Conservation (phyloP, 352 stramenopile species). For the Phytophthora uliginosa region DNA sequence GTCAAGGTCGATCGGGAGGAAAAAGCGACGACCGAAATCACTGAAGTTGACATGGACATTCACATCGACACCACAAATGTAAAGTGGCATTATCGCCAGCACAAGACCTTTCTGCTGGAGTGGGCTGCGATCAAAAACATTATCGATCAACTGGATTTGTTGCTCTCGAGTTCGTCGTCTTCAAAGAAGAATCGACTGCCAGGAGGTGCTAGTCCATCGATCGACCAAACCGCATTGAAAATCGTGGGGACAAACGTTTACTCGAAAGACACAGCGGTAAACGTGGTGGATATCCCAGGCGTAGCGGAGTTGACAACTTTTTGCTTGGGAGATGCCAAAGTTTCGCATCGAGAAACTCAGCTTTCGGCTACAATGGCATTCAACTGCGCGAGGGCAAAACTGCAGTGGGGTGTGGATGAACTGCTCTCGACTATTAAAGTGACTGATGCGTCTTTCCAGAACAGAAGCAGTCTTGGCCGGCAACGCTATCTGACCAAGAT, state of each 20-base stretch:
- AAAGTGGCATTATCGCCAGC: conserved; percentile 45
- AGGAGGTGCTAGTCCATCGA: conserved; percentile 1
- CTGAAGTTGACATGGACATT: conserved; percentile 43
- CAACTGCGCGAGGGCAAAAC: conserved; percentile 33
- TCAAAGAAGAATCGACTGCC: conserved; percentile 22
- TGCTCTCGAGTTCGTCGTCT: conserved; percentile 38
- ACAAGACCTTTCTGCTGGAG: conserved; percentile 46
- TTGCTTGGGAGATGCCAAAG: conserved; percentile 33
- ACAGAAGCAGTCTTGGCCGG: conserved; percentile 33
- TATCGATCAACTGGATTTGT: conserved; percentile 45
- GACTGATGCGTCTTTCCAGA: conserved; percentile 26
- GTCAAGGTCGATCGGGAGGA: conserved; percentile 39
- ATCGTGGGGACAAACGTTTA: conserved; percentile 35
- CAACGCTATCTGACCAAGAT: conserved; percentile 37
- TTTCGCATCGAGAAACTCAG: conserved; percentile 37
- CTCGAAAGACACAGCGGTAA: conserved; percentile 35
- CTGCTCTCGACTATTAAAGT: conserved; percentile 24
- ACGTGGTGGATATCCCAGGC: conserved; percentile 39
- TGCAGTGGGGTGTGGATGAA: conserved; percentile 33
- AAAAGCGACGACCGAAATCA: conserved; percentile 26
- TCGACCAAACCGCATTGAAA: conserved; percentile 23
- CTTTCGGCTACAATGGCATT: conserved; percentile 36
- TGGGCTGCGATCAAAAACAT: conserved; percentile 34
- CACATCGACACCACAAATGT: conserved; percentile 35
- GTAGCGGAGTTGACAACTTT: conserved; percentile 31